Percentiles rank a stretch among this genome's conserved stretches.
Conservation (phyloP, 2,329 filamentous ascomycete species). For the Trichoderma harzianum region DNA sequence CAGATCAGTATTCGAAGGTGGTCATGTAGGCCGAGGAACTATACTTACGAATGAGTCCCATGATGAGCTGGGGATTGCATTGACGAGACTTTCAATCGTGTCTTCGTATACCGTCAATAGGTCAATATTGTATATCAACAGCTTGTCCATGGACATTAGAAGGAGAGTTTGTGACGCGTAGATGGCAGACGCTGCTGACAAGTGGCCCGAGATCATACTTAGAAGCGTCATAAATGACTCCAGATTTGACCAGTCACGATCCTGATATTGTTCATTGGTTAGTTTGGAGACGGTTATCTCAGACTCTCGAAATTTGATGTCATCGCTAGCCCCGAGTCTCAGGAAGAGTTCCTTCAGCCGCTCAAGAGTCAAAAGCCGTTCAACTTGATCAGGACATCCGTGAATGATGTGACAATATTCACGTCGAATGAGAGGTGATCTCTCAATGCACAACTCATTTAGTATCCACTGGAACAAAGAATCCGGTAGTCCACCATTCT, state of each 20-base stretch:
- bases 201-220: constrained; percentile 32
- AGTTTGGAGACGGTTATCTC: constrained; percentile 24
- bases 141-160: constrained; percentile 52
- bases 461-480: constrained; percentile 66
- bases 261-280: constrained; percentile 30
- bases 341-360: constrained; percentile 53
- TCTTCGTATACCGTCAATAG: constrained; percentile 40
- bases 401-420: constrained; percentile 59
- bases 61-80: constrained; percentile 35
- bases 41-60: constrained; percentile 44
- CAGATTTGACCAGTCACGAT: constrained; percentile 47
- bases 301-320: constrained; percentile 35
- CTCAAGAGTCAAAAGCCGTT: constrained; percentile 43
- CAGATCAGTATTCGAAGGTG: not conserved
- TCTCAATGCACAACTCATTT: constrained; percentile 55
- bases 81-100: constrained; percentile 43
- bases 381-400: constrained; percentile 42
- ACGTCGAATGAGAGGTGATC: constrained; percentile 51
- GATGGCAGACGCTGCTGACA: constrained; percentile 35
- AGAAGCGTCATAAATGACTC: constrained; percentile 44
- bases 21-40: constrained; percentile 16
- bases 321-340: constrained; percentile 53
- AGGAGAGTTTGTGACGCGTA: constrained; percentile 48
- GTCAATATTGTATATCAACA: constrained; percentile 44
- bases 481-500: constrained; percentile 49